Conservation (phyloP, 1,139 yeast genomes). For the Eremothecium cymbalariae region DNA sequence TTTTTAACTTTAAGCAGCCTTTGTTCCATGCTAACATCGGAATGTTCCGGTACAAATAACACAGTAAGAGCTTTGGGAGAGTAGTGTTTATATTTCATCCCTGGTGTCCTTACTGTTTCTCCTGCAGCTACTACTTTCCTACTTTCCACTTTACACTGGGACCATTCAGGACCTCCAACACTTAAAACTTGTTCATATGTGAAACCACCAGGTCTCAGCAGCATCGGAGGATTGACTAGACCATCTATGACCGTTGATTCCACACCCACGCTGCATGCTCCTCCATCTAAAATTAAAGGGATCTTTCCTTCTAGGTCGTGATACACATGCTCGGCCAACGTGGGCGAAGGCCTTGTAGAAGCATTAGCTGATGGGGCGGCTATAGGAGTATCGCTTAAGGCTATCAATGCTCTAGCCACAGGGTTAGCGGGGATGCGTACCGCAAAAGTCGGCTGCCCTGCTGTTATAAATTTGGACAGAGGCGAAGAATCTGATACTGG, state of each 20-base stretch:
- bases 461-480: slow-evolving; percentile 70
- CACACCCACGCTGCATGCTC: slow-evolving; percentile 80
- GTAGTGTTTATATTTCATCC: slow-evolving; percentile 95
- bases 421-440: slow-evolving; percentile 83
- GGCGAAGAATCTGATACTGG: slow-evolving; percentile 47
- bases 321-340: slow-evolving; percentile 75
- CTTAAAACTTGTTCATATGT: slow-evolving; percentile 62
- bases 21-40: slow-evolving; percentile 7
- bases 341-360: slow-evolving; percentile 90
- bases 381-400: slow-evolving; percentile 76
- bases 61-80: slow-evolving; percentile 83
- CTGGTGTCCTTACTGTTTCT: slow-evolving; percentile 86
- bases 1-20: slow-evolving; percentile 12
- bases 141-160: slow-evolving; percentile 47
- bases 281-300: slow-evolving; percentile 88
- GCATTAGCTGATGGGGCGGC: slow-evolving; percentile 99
- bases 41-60: slow-evolving; percentile 40
- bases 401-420: slow-evolving; percentile 83
- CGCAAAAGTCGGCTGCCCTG: slow-evolving; percentile 82
- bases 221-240: slow-evolving; percentile 70
- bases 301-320: slow-evolving; percentile 71
- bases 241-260: slow-evolving; percentile 96
- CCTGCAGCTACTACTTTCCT: slow-evolving; percentile 54
- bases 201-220: slow-evolving; percentile 90
- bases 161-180: slow-evolving; percentile 63